phyloP scores from a whole-genome alignment of 2,329 filamentous ascomycete genomes.

The Penicillium sclerotigenum region DNA sequence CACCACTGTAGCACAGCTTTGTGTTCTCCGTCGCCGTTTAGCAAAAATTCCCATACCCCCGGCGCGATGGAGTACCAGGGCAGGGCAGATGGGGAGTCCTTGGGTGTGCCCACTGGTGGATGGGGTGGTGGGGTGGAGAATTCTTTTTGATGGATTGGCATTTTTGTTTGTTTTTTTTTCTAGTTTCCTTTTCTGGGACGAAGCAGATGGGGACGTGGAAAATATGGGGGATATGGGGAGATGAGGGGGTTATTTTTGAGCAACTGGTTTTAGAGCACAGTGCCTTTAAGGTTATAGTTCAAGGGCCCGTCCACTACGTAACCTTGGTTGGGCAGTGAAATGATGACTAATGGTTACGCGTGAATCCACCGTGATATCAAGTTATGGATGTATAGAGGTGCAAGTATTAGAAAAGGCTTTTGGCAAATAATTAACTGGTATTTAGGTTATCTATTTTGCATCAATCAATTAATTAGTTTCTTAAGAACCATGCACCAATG shows the following conservation, averaged over 20 bases:
- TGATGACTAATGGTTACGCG: not conserved
- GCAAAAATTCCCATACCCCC: conserved; percentile 37
- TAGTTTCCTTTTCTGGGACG: not conserved
- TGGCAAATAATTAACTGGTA: not conserved
- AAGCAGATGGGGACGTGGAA: not conserved
- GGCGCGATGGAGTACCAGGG: conserved; percentile 29
- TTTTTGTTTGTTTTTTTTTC: not conserved
- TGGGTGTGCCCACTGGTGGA: conserved; percentile 18
- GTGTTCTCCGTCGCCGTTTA: conserved; percentile 36
- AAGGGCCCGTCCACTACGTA: not conserved
- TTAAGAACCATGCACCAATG: accelerated
- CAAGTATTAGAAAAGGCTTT: not conserved
- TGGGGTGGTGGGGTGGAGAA: conserved; percentile 21
- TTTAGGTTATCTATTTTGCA: not conserved
- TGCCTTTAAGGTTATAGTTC: conserved; percentile 1
- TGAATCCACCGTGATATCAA: not conserved
- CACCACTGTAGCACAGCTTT: conserved; percentile 37
- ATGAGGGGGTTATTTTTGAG: not conserved
- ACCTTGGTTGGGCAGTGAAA: not conserved
- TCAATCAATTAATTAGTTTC: accelerated
- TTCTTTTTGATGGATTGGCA: conserved; percentile 24
- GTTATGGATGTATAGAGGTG: not conserved
- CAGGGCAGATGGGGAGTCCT: conserved; percentile 9
- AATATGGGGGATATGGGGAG: not conserved
- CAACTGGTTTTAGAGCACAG: not conserved